Base-by-base conservation (phyloP, 140 eudicot genomes). In the Senecio squalidus region DNA sequence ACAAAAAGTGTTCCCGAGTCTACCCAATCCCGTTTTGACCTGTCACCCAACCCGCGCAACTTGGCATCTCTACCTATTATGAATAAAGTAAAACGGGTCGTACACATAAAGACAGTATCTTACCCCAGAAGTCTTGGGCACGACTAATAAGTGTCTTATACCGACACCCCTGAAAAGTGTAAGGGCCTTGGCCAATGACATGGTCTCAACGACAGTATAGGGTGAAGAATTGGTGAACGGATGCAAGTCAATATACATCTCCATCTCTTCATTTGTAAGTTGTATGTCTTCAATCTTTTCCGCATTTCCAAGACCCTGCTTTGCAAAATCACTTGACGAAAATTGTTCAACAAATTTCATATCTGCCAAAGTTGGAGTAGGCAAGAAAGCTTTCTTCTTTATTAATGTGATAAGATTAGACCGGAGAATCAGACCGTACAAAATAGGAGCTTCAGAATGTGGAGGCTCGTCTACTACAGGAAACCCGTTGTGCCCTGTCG, bases 101-200 rank as follows among this genome's bases (percentile, higher is more conserved):
- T 52, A 52, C 41, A 16, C 15, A 4, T 13, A 57, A 50, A 17
- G 30, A 24, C 29, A 64, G 39, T 15, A 10, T 36, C 80, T 85
- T 79, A 91, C 98, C 62, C 81, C 85, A 10, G 96, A 62, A 36
- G 71, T 62, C 68, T 79, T 87, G 61, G 98, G 94, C 17, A 83
- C 77, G 55, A 91, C 96, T 25, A 84, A 50, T 41, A 91, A 38
- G 69, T 91, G 98, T 74, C 98, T 75, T 55, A 91, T 68, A 58
- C 98, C 96, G 41, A 91, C 82, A 57, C 84, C 88, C 30, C 98
- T 76, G 69, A 91, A 87, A 67, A 91, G 94, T 2, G 84, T 64
- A 34, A 82, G 84, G 2, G 98, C 98, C 78, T 91, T 91, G 2
- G 96, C 98, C 9, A 91, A 25, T 15, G 98, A 91, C 96, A 91